Percentiles rank a stretch among this genome's conserved stretches.
Conservation (phyloP, 768 basidiomycete genomes). For the Lactifluus hygrophoroides region DNA sequence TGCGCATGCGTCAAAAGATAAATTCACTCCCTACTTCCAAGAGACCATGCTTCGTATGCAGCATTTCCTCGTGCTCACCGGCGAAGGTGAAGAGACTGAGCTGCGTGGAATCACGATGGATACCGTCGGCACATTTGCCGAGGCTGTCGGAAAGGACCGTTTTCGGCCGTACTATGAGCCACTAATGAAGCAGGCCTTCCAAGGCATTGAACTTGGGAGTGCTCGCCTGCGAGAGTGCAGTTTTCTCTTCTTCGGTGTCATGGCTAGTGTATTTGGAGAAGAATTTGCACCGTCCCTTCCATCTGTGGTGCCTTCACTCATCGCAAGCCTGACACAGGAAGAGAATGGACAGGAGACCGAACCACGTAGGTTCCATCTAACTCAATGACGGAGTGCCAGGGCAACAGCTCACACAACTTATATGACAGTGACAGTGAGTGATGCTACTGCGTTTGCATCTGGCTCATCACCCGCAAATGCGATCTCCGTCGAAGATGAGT, state of each 20-base stretch:
- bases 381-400: background rate
- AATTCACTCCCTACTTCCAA: conserved; percentile 91
- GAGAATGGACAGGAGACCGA: conserved; percentile 64
- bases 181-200: conserved; percentile 93
- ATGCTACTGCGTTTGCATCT: conserved; percentile 59
- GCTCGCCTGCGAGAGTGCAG: conserved; percentile 88
- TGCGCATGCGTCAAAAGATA: conserved; percentile 87
- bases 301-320: conserved; percentile 76
- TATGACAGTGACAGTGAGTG: conserved; percentile 40
- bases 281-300: conserved; percentile 87
- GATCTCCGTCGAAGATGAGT: conserved; percentile 53
- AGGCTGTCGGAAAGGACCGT: conserved; percentile 87
- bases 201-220: conserved; percentile 79
- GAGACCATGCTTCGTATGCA: conserved; percentile 83
- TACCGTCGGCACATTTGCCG: conserved; percentile 96
- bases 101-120: conserved; percentile 97
- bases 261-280: conserved; percentile 93
- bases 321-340: conserved; percentile 72
- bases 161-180: conserved; percentile 96
- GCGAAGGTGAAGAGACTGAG: conserved; percentile 87
- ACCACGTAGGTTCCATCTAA: conserved; percentile 1
- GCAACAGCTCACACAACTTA: background rate
- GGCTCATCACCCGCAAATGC: conserved; percentile 67
- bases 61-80: conserved; percentile 78
- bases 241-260: conserved; percentile 97